Conservation (phyloP, 108 stramenopile species). For the Epithemia pelagica region DNA sequence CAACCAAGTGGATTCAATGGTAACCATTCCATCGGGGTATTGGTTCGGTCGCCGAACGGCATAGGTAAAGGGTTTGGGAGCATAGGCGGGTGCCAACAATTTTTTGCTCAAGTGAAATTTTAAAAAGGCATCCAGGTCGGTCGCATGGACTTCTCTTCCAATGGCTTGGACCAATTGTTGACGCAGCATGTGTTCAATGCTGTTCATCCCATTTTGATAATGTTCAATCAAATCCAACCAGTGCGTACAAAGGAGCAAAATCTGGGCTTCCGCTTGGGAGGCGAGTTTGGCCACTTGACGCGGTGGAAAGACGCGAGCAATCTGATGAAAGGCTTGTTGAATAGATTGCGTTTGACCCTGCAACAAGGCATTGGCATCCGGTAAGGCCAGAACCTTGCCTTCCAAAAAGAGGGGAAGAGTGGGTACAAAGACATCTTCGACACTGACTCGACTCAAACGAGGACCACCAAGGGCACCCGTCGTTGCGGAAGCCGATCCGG, state of each 20-base stretch:
- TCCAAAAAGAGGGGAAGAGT: constrained; percentile 48
- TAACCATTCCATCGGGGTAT: constrained; percentile 50
- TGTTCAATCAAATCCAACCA: constrained; percentile 10
- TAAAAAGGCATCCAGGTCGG: constrained; percentile 62
- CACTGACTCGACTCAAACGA: constrained; percentile 7
- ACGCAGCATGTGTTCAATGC: constrained; percentile 57
- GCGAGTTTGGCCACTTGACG: constrained; percentile 12
- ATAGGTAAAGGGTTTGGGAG: constrained; percentile 62
- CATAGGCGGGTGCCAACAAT: constrained; percentile 31
- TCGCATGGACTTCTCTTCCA: constrained; percentile 52
- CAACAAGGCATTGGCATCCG: constrained; percentile 30
- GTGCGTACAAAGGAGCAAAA: constrained; percentile 23
- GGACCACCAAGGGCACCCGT: neutral
- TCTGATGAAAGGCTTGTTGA: constrained; percentile 14
- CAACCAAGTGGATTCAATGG: constrained; percentile 18
- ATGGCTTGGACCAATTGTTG: constrained; percentile 55
- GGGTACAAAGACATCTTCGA: constrained; percentile 40
- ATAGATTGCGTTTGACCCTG: constrained; percentile 29
- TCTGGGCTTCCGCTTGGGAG: constrained; percentile 25
- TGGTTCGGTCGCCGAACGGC: constrained; percentile 53
- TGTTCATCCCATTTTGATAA: constrained; percentile 17
- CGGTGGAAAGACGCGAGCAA: constrained; percentile 14
- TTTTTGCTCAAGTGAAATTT: constrained; percentile 34
- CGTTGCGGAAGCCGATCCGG: neutral
- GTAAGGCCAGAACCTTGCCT: constrained; percentile 18